Evolutionary conservation across 2,329 filamentous ascomycete genomes (phyloP).

Genomic region (Xylariaceae sp.): DNA sequence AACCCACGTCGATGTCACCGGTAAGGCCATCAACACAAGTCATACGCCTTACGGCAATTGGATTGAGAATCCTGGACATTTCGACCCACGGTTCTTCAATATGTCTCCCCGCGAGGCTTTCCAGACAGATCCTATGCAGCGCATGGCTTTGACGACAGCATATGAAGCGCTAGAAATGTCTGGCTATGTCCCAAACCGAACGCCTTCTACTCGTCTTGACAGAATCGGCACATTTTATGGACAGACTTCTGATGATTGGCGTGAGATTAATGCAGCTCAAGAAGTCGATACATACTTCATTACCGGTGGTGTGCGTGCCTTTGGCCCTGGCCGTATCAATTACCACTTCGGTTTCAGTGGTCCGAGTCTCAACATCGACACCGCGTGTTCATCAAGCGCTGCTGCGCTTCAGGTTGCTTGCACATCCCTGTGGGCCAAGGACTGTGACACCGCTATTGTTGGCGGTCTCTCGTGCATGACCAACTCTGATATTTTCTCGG

Average conservation of each 20-base stretch:
- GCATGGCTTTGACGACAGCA: slow-evolving; percentile 69
- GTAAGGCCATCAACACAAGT: slow-evolving; percentile 71
- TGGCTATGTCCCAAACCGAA: slow-evolving; percentile 70
- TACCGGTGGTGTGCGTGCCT: slow-evolving; percentile 46
- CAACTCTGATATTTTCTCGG: slow-evolving; percentile 76
- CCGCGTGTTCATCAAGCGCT: slow-evolving; percentile 36
- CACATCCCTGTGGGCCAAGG: slow-evolving; percentile 67
- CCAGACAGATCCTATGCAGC: slow-evolving; percentile 78
- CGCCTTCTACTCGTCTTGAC: slow-evolving; percentile 61
- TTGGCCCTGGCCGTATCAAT: slow-evolving; percentile 46
- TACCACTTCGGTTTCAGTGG: slow-evolving; percentile 38
- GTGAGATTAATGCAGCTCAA: slow-evolving; percentile 69
- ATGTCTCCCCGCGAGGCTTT: slow-evolving; percentile 79
- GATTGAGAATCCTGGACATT: slow-evolving; percentile 70
- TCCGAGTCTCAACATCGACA: slow-evolving; percentile 35
- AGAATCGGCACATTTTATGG: slow-evolving; percentile 71
- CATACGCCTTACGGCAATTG: slow-evolving; percentile 73
- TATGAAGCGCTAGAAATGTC: slow-evolving; percentile 82
- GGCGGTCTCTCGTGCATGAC: slow-evolving; percentile 76
- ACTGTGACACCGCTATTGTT: slow-evolving; percentile 76
- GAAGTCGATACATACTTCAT: slow-evolving; percentile 57
- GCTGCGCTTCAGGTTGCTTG: slow-evolving; percentile 45
- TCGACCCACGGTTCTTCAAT: slow-evolving; percentile 83
- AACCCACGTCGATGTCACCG: slow-evolving; percentile 66
- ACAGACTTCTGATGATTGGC: slow-evolving; percentile 73